phyloP scores from a whole-genome alignment of 495 filamentous ascomycete species.

The Cudoniella acicularis region DNA sequence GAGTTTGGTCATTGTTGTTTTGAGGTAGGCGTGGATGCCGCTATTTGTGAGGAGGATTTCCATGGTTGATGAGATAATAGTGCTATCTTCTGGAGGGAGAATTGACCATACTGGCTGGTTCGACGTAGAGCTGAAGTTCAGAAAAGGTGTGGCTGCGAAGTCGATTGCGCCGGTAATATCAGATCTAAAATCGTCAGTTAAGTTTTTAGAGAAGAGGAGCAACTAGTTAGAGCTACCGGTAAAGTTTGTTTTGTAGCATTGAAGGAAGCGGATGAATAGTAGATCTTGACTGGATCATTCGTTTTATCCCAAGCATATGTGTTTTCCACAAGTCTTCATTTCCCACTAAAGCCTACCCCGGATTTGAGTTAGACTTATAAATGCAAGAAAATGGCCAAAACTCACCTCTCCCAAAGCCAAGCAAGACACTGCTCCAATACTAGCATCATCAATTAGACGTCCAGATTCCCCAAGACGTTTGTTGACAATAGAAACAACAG shows the following conservation, averaged over 20 bases:
- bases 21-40: conserved; percentile 1
- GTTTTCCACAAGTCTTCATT: conserved; percentile 5
- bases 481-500: conserved; percentile 7
- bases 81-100: not conserved
- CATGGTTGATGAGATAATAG: not conserved
- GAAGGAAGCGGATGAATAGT: not conserved
- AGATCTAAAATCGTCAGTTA: conserved; percentile 3
- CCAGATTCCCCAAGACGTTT: not conserved
- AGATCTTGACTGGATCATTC: conserved; percentile 3
- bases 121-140: not conserved
- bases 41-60: not conserved
- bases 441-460: not conserved
- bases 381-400: not conserved
- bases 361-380: not conserved
- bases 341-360: conserved; percentile 5
- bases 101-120: conserved; percentile 1
- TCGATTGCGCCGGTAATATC: conserved; percentile 22
- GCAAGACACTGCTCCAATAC: conserved; percentile 17
- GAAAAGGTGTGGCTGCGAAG: conserved; percentile 6
- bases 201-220: not conserved
- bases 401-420: conserved; percentile 16
- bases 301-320: conserved; percentile 18
- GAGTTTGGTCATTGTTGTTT: not conserved
- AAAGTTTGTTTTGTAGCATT: conserved; percentile 9
- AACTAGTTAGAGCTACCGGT: conserved; percentile 2